Conservation (phyloP, 2,329 filamentous ascomycete species). For the Ophiocordyceps camponoti-floridani region DNA sequence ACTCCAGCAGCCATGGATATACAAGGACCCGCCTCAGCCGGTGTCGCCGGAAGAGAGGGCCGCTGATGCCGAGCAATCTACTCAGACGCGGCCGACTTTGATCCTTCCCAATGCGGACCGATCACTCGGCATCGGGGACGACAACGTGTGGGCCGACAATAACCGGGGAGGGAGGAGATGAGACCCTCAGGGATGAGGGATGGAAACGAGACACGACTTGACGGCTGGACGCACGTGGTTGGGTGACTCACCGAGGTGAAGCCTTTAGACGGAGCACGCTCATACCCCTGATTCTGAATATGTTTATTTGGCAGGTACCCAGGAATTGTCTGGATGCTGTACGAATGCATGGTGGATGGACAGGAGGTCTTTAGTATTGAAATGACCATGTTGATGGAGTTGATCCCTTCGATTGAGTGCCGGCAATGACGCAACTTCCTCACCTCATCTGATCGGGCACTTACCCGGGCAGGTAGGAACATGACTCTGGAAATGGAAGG, state of each 20-base stretch:
- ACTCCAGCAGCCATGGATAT: constrained; percentile 55
- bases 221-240: background rate
- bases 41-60: constrained; percentile 9
- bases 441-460: too few relatives aligned
- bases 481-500: background rate
- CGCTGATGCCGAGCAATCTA: constrained; percentile 8
- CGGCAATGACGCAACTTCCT: too few relatives aligned
- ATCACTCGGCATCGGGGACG: constrained; percentile 19
- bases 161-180: background rate
- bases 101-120: constrained; percentile 17
- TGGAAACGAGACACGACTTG: background rate
- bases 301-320: too few relatives aligned
- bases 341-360: too few relatives aligned
- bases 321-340: too few relatives aligned
- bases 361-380: too few relatives aligned
- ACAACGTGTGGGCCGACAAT: constrained; percentile 19
- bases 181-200: background rate
- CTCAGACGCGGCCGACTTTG: constrained; percentile 5
- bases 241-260: too few relatives aligned
- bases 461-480: too few relatives aligned
- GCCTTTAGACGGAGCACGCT: background rate
- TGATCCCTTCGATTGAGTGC: too few relatives aligned
- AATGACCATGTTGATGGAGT: too few relatives aligned
- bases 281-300: too few relatives aligned
- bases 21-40: constrained; percentile 31